Evolutionary conservation across 1,139 yeast genomes (phyloP).

Genomic region (Petasospora fabianii): DNA sequence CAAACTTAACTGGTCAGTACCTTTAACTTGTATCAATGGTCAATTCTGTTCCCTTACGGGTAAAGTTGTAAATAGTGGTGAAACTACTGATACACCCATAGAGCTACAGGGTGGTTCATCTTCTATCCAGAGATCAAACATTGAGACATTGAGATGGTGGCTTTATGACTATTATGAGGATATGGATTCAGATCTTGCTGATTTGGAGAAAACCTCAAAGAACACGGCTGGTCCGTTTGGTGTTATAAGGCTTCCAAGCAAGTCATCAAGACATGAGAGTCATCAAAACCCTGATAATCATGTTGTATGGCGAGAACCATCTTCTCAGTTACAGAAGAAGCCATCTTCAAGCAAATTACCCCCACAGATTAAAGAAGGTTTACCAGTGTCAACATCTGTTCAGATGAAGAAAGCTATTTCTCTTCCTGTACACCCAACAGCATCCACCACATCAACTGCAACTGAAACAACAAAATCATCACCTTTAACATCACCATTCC

Average conservation of each 20-base stretch:
- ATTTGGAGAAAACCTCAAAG: conserved; percentile 7
- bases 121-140: conserved; percentile 50
- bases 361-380: too few relatives aligned
- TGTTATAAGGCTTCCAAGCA: conserved; percentile 5
- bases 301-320: too few relatives aligned
- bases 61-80: conserved; percentile 6
- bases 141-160: conserved; percentile 67
- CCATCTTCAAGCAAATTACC: too few relatives aligned
- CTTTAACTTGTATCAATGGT: conserved; percentile 25
- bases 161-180: conserved; percentile 59
- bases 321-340: too few relatives aligned
- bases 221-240: conserved; percentile 14
- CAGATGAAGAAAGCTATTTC: too few relatives aligned
- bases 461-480: not conserved
- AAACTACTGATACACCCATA: conserved; percentile 3
- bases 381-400: too few relatives aligned
- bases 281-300: too few relatives aligned
- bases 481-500: not conserved
- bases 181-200: conserved; percentile 13
- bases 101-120: conserved; percentile 11
- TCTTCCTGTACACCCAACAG: too few relatives aligned
- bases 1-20: conserved; percentile 46
- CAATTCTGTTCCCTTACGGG: conserved; percentile 11
- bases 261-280: not conserved
- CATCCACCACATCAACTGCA: not conserved